Conservation (phyloP, 1,284 basidiomycete genomes). For the Cutaneotrichosporon cavernicola region DNA sequence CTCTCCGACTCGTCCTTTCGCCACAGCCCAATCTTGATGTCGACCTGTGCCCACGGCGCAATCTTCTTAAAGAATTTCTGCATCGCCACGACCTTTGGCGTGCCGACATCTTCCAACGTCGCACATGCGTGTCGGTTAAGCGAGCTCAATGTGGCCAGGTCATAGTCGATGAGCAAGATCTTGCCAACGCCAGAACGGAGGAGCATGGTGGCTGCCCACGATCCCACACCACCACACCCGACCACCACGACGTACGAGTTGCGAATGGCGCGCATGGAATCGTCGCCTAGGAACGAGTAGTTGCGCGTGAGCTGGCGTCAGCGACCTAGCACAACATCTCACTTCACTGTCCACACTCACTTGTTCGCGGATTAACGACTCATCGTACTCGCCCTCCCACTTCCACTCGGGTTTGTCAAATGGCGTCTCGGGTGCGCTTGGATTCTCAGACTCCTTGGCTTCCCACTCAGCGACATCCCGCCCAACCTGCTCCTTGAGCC, state of each 20-base stretch:
- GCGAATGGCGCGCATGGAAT: constrained; percentile 78
- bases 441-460: constrained; percentile 10
- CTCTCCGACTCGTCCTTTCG: constrained; percentile 65
- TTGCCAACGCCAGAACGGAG: constrained; percentile 60
- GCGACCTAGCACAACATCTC: no score
- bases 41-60: constrained; percentile 64
- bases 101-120: constrained; percentile 85
- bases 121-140: constrained; percentile 94
- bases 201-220: constrained; percentile 93
- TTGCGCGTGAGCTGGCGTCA: constrained; percentile 76
- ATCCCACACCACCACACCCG: constrained; percentile 95
- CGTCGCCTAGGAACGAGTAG: constrained; percentile 91
- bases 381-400: constrained; percentile 61
- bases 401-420: constrained; percentile 18
- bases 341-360: constrained; percentile 39
- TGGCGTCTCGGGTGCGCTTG: constrained; percentile 10
- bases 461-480: constrained; percentile 51
- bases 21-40: constrained; percentile 79
- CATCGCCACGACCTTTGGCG: constrained; percentile 84
- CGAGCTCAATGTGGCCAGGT: constrained; percentile 88
- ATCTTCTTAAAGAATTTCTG: constrained; percentile 70
- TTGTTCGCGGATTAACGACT: constrained; percentile 70
- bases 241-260: constrained; percentile 76
- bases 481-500: constrained; percentile 49
- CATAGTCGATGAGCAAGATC: constrained; percentile 63